Base-by-base conservation (phyloP, 2,329 filamentous ascomycete species). In the Alternaria alternata region DNA sequence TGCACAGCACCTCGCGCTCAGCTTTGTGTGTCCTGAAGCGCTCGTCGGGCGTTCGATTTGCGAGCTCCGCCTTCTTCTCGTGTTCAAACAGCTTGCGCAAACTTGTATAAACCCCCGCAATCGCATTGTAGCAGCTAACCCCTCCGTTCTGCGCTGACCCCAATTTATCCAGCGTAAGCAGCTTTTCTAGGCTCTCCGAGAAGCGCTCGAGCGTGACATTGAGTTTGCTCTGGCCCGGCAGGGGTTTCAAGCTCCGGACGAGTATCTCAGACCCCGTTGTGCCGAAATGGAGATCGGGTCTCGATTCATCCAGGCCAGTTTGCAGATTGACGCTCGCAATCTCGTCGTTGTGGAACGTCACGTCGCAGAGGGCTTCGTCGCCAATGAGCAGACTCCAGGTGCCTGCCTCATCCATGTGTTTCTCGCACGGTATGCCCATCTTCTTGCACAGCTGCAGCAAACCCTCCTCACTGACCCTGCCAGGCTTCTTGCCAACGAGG, bases 91-190 rank as follows among this genome's bases (percentile, higher is more conserved):
- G 80, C 67, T 84, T 88, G 60, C 85, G 82, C 61, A 95, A 80
- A 70, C 90, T 91, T 57, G 85, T 85, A 75, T 90, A 92, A 6
- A 96, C 82, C 3, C 91, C 91, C 4, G 87, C 88, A 44, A 94
- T 82, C 0, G 92, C 92, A 73, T 93, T 90, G 73, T 92, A 91
- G 75, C 91, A 91, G 68, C 92, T 92, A 7, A 94, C 83, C 4
- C 75, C 75, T 3, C 73, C 74, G 34, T 76, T 72, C 5, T 86
- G 86, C 1, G 88, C 88, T 22, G 87, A 84, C 75, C 91, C 93
- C 53, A 94, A 83, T 67, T 88, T 89, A 74, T 95, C 92, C 56
- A 93, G 79, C 5, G 79, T 84, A 4, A 91, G 88, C 34, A 95
- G 80, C 36, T 86, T 85, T 69, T 91, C 88, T 36, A 96, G 82